Evolutionary conservation across 768 basidiomycete species (phyloP).

Genomic region (Leccinum rimulosum): DNA sequence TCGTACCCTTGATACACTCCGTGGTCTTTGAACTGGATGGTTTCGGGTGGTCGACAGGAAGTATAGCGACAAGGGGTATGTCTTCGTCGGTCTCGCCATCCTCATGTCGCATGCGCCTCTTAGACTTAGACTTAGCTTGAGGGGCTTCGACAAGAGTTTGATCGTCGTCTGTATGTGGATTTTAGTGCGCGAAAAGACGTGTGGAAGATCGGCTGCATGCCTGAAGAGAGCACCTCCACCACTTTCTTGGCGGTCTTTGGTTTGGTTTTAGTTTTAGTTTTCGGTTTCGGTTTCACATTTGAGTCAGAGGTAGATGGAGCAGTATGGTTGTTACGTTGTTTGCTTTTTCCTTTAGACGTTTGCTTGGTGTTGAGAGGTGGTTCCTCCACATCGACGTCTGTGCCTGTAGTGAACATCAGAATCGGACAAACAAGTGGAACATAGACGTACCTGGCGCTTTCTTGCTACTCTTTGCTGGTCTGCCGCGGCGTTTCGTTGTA

Average conservation of each 20-base stretch:
- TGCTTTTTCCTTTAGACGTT: constrained; percentile 12
- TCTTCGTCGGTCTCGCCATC: constrained; percentile 4
- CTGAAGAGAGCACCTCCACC: constrained; percentile 12
- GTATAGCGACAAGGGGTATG: background rate
- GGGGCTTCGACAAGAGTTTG: constrained; percentile 25
- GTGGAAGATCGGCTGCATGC: constrained; percentile 1
- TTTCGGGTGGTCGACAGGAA: background rate
- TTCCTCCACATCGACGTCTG: constrained; percentile 4
- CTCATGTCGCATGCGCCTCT: background rate
- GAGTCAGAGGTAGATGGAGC: background rate
- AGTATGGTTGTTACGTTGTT: background rate
- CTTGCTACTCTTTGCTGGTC: constrained; percentile 12
- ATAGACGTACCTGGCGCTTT: constrained; percentile 8
- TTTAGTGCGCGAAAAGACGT: background rate
- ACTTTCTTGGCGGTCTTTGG: constrained; percentile 4
- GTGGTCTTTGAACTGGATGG: background rate
- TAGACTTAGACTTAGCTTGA: background rate
- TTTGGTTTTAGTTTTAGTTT: background rate
- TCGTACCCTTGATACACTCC: background rate
- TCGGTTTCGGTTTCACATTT: constrained; percentile 7
- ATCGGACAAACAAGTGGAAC: background rate
- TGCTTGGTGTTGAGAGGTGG: constrained; percentile 1
- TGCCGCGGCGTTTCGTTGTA: constrained; percentile 16
- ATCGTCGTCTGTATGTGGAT: constrained; percentile 25
- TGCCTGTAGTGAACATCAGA: background rate